These are phyloP conservation scores for Podospora comata DNA, from an alignment of 495 filamentous ascomycete genomes.

Conservation along the genomic window DNA sequence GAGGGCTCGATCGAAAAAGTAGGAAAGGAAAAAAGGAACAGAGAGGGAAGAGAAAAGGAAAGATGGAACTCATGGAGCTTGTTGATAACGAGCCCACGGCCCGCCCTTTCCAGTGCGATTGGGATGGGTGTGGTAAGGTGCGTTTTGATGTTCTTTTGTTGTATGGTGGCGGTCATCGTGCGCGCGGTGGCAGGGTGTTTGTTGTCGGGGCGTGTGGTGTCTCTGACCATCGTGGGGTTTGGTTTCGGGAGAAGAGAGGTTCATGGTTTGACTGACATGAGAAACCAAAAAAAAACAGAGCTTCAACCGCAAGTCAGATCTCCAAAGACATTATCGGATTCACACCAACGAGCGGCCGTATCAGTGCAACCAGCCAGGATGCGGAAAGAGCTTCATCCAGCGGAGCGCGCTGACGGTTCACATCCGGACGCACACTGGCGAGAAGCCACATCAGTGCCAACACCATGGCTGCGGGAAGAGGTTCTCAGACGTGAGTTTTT, in stretches of 20 bases:
- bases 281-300: conserved; percentile 48
- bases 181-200: neutral
- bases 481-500: conserved; percentile 74
- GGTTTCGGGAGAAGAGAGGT: neutral
- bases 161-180: neutral
- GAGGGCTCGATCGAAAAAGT: conserved; percentile 12
- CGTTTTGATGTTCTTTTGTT: conserved; percentile 20
- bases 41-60: conserved; percentile 27
- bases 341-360: conserved; percentile 89
- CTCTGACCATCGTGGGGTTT: neutral
- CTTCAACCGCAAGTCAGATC: conserved; percentile 91
- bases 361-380: conserved; percentile 63
- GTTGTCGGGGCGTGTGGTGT: neutral
- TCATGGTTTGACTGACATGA: neutral
- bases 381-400: conserved; percentile 88
- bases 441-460: conserved; percentile 84
- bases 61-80: conserved; percentile 55
- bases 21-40: conserved; percentile 17
- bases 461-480: conserved; percentile 76
- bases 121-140: conserved; percentile 52
- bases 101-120: conserved; percentile 54
- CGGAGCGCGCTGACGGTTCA: conserved; percentile 84
- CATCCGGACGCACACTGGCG: conserved; percentile 81
- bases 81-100: conserved; percentile 51
- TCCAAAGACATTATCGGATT: conserved; percentile 83